Evolutionary conservation across 2,329 filamentous ascomycete genomes (phyloP).

Genomic region (Nigrograna mackinnonii): DNA sequence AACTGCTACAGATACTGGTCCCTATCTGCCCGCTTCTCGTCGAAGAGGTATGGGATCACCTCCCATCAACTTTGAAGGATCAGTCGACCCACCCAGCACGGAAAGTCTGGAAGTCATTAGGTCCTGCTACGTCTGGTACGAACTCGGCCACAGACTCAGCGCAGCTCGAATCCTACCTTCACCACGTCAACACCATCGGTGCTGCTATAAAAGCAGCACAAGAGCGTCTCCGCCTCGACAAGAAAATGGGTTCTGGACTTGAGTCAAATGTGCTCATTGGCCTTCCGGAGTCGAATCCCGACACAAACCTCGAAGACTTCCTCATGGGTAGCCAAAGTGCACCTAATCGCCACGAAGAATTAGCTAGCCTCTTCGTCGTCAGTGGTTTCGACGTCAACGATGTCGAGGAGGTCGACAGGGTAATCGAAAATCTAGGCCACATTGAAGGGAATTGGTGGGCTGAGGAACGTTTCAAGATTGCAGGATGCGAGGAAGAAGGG

Average conservation of each 20-base stretch:
- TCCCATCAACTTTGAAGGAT: slow-evolving; percentile 64
- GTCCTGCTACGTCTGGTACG: slow-evolving; percentile 11
- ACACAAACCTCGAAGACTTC: neutral
- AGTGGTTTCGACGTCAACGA: slow-evolving; percentile 34
- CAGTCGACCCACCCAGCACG: slow-evolving; percentile 28
- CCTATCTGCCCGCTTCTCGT: slow-evolving; percentile 83
- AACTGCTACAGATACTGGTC: slow-evolving; percentile 76
- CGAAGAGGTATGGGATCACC: slow-evolving; percentile 84
- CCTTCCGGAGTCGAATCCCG: slow-evolving; percentile 26
- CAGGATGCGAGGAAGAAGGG: slow-evolving; percentile 33
- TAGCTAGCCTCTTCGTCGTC: slow-evolving; percentile 49
- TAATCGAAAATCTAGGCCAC: slow-evolving; percentile 11
- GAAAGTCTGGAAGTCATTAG: slow-evolving; percentile 18
- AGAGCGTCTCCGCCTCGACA: slow-evolving; percentile 72
- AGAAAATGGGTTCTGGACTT: slow-evolving; percentile 78
- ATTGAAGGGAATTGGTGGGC: slow-evolving; percentile 36
- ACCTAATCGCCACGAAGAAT: slow-evolving; percentile 16
- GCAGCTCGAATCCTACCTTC: slow-evolving; percentile 19
- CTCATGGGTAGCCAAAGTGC: neutral
- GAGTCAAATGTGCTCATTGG: slow-evolving; percentile 71
- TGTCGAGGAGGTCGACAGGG: slow-evolving; percentile 10
- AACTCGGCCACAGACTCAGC: slow-evolving; percentile 30
- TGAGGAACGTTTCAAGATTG: slow-evolving; percentile 8
- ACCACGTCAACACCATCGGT: slow-evolving; percentile 54
- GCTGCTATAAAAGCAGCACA: slow-evolving; percentile 73